Evolutionary conservation across 2,329 filamentous ascomycete species (phyloP).

Genomic region (Cordyceps sp.): DNA sequence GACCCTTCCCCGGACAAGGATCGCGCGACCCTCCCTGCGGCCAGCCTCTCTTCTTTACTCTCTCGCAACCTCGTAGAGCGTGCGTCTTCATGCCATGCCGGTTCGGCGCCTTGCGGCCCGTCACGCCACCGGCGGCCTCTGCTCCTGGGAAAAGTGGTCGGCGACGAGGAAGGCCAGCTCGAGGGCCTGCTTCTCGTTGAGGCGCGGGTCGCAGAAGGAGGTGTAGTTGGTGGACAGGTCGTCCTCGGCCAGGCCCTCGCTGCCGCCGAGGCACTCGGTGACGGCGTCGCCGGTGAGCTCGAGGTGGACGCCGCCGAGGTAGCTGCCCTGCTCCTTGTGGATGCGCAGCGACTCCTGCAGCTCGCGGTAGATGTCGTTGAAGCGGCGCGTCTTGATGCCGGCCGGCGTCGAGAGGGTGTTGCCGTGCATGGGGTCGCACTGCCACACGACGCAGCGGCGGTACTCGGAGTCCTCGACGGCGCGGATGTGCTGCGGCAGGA

Average conservation of each 20-base stretch:
- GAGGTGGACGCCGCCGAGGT: conserved; percentile 84
- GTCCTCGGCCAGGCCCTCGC: conserved; percentile 71
- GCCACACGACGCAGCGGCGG: conserved; percentile 62
- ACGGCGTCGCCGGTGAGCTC: conserved; percentile 93
- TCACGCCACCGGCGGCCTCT: conserved; percentile 5
- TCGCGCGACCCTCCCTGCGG: no score
- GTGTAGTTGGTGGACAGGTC: conserved; percentile 86
- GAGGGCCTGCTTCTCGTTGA: conserved; percentile 96
- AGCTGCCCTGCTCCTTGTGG: conserved; percentile 68
- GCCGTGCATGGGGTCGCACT: conserved; percentile 98
- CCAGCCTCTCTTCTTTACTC: no score
- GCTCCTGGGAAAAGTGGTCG: conserved; percentile 45
- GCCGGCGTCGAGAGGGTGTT: conserved; percentile 51
- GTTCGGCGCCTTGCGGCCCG: no score
- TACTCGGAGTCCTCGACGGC: conserved; percentile 70
- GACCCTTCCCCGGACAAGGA: no score
- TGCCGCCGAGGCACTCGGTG: conserved; percentile 88
- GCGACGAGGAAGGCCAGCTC: conserved; percentile 91
- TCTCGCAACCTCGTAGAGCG: no score
- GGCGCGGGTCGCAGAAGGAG: conserved; percentile 82
- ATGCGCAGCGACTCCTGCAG: conserved; percentile 69
- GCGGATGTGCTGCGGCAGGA: conserved; percentile 74
- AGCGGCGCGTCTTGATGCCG: conserved; percentile 84
- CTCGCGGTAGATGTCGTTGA: conserved; percentile 79
- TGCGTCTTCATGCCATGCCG: no score